These are phyloP conservation scores for Pyrus communis DNA, from an alignment of 306 rosid species.

Conservation along the genomic window DNA sequence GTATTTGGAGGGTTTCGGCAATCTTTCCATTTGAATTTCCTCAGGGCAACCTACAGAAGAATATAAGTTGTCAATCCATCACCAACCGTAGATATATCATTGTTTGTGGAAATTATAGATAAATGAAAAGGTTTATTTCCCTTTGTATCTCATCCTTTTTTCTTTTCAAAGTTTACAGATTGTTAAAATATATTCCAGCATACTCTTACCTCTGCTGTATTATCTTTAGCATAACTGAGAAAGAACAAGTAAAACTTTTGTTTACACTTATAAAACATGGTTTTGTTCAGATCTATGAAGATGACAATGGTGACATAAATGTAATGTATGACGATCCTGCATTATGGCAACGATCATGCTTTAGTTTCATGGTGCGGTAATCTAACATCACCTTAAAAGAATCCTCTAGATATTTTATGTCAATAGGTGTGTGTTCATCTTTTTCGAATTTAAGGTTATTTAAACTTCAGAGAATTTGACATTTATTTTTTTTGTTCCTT, in stretches of 20 bases:
- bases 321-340: background rate
- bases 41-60: conserved; percentile 59
- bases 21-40: conserved; percentile 88
- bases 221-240: background rate
- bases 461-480: background rate
- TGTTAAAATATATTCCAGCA: too few species aligned
- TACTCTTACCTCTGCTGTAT: background rate
- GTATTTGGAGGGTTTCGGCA: conserved; percentile 63
- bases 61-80: conserved; percentile 13
- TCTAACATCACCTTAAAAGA: background rate
- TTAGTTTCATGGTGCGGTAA: background rate
- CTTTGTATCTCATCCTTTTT: background rate
- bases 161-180: too few species aligned
- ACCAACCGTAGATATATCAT: background rate
- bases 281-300: background rate
- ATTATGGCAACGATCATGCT: background rate
- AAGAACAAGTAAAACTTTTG: background rate
- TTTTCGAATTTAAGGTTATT: background rate
- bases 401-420: background rate
- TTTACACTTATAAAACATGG: too few species aligned
- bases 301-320: background rate
- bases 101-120: background rate
- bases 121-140: background rate
- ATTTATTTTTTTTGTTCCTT: background rate
- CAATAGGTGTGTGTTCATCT: background rate